Percentiles rank a stretch among this genome's conserved stretches.
Conservation (phyloP, 495 filamentous ascomycete species). For the Aspergillus diversus region DNA sequence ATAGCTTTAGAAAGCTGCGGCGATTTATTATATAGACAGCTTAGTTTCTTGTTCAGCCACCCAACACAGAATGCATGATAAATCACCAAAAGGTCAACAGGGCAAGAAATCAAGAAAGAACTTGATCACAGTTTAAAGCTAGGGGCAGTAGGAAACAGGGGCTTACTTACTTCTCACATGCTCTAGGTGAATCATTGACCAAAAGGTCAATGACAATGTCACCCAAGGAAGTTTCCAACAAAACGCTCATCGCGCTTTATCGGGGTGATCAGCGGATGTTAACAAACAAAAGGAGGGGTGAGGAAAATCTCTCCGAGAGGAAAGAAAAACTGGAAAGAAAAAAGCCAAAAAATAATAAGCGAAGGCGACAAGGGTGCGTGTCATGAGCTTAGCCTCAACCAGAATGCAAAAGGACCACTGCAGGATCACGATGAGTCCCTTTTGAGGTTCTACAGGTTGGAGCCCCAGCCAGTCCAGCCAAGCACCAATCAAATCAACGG, state of each 20-base stretch:
- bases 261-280: conserved; percentile 32
- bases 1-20: conserved; percentile 91
- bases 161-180: conserved; percentile 83
- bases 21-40: conserved; percentile 35
- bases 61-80: conserved; percentile 27
- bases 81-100: conserved; percentile 9
- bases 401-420: conserved; percentile 4
- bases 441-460: conserved; percentile 4
- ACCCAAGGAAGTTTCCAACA: conserved; percentile 88
- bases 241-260: conserved; percentile 65
- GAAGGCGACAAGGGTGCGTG: conserved; percentile 2
- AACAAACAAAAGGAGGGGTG: conserved; percentile 23
- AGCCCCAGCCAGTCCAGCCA: background rate
- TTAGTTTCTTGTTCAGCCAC: conserved; percentile 58
- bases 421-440: background rate
- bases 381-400: conserved; percentile 8
- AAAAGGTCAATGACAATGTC: conserved; percentile 93
- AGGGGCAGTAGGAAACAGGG: background rate
- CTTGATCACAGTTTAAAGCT: conserved; percentile 2
- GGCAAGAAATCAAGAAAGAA: conserved; percentile 12
- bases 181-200: conserved; percentile 81
- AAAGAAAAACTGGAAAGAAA: background rate
- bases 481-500: background rate
- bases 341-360: conserved; percentile 6
- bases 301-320: conserved; percentile 5